Base-by-base conservation (phyloP, 2,329 filamentous ascomycete genomes). In the Lachnellula cervina region DNA sequence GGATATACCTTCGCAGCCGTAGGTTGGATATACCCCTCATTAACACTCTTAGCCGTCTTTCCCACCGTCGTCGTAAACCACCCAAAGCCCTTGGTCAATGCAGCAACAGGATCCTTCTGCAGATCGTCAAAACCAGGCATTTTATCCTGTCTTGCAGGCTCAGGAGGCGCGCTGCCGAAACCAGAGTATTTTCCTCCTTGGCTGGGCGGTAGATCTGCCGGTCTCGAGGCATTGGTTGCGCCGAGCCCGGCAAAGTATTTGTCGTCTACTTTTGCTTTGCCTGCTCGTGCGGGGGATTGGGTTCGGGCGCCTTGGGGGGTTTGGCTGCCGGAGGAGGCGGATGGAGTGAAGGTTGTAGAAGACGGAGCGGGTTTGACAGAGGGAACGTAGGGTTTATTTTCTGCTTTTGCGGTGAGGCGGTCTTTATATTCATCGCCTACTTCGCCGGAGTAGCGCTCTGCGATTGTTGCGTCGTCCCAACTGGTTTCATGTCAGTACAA, bases 371-470 rank as follows among this genome's bases (percentile, higher is more conserved):
- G 69, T 71, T 85, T 86, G 70, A 86, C 81, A 7, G 82, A 84
- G 16, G 87, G 87, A 2, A 94, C 88, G 69, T 95, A 97, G 64
- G 96, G 90, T 56, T 81, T 81, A 13, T 88, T 89, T 72, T 97
- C 94, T 6, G 95, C 89, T 76, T 94, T 93, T 66, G 89, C 89
- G 35, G 84, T 86, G 62, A 97, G 73, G 59, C 91, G 81, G 71
- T 96, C 92, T 73, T 97, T 97, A 84, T 88, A 97, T 75, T 97
- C 93, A 73, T 97, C 93, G 54, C 92, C 93, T 0, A 88, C 89
- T 62, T 94, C 90, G 54, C 89, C 89, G 59, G 91, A 87, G 70
- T 97, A 97, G 54, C 93, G 79, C 72, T 97, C 91, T 58, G 90
- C 87, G 62, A 97, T 95, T 6, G 90, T 94, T 14, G 88, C 89